Evolutionary conservation across 495 filamentous ascomycete species (phyloP), one percentile per base, ranked within the genome.

Genomic region (Daldinia decipiens): DNA sequence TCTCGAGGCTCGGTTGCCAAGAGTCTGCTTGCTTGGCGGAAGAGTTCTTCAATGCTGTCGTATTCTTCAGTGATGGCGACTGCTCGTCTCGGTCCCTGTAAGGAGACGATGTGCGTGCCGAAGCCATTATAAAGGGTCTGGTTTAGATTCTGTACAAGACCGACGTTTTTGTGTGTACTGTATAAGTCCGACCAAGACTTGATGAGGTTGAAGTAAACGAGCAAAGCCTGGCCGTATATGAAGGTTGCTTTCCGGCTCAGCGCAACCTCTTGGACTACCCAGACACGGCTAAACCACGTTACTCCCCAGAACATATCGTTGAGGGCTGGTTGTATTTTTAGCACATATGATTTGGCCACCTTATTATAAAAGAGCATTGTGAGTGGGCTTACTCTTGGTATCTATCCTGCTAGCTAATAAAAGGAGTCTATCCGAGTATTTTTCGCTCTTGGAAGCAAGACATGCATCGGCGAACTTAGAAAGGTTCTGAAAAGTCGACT

Each of bases 41-140:
- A 61, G 29, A 51, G 59, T n/a, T 61, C 59, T 61, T 61, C 59
- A 1, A 61, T 38, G 24, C 50, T 52, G 17, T 34, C 31, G 31
- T 51, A 61, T 43, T 34, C 59, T 61, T 61, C 59, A 24, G 59
- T 61, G 59, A 61, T 61, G 27, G 59, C 59, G 2, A 61, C 4
- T 4, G 43, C 59, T 24, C 59, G 31, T 12, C 59, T 19, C 3
- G 59, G 59, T 0, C 50, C 50, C 2, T 52, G 50, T 5, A 52
- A 12, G 15, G 50, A 52, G 17, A 27, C 24, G 50, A 52, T 27
- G 24, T 52, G 50, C 17, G 50, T 52, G 11, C 50, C 24, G 24
- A 52, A 52, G 24, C 50, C 24, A 3, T 52, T 52, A 2, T 52
- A 52, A 13, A 52, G 58, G 3, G 40, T 61, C 24, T 61, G 58